Evolutionary conservation across 2,329 filamentous ascomycete species (phyloP), one percentile per base, ranked within the genome.

Genomic region (Didymella pomorum): DNA sequence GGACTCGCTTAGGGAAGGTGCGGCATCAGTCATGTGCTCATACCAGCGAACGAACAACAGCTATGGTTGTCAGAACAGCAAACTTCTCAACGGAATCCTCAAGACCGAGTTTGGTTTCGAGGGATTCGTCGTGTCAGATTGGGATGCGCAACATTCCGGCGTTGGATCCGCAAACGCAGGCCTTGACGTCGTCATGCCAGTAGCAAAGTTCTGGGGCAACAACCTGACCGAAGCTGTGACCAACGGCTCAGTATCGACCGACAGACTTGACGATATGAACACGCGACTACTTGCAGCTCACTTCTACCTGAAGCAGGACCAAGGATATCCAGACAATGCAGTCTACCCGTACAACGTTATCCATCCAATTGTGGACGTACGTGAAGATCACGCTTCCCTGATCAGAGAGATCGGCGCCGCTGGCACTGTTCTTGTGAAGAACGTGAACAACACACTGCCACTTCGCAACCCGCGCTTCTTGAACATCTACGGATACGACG

Each of bases 21-120:
- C 81, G 0, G 85, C 78, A 0, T 84, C 82, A 0, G 73, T 89
- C 25, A 89, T 89, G 87, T 89, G 87, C 62, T 78, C 76, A 0
- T 80, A 80, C 45, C 70, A 80, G 26, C 62, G 69, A 16, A 58
- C 67, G 9, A 75, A 77, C 51, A 67, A 69, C 37, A 68, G 67
- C 4, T 73, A 74, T 35, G 69, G 65, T 3, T 77, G 75, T 31
- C 66, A 76, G 45, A 77, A 76, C 58, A 64, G 58, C 35, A 69
- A 82, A 64, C 62, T 79, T 7, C 71, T 82, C 18, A 84, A 84
- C 58, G 81, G 80, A 18, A 69, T 84, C 7, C 72, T 85, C 41
- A 84, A 84, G 61, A 76, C 73, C 1, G 81, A 85, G 57, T 71
- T 84, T 4, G 81, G 81, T 11, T 83, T 83, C 66, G 75, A 82